Evolutionary conservation across 352 stramenopile species (phyloP), one percentile per base, ranked within the genome.

Genomic region (Thalassiosira livingstoniorum): DNA sequence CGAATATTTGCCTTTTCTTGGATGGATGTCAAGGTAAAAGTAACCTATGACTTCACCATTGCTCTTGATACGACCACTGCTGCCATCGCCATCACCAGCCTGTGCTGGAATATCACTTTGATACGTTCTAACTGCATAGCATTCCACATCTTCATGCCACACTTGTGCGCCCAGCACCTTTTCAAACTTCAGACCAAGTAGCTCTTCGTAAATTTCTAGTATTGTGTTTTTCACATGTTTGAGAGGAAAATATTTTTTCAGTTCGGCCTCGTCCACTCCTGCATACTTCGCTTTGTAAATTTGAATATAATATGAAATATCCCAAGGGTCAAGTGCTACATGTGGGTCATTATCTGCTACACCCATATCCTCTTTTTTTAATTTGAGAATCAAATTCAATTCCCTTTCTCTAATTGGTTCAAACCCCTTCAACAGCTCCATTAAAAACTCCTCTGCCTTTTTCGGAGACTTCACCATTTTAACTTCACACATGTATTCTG

Each of bases 121-220:
- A n/a, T n/a, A n/a, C 29, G 53, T 43, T n/a, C 21, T 32, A 7
- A 85, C 66, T 29, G 61, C 65, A 45, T 85, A 85, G 32, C 64
- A 80, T 29, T 85, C 77, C 2, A 67, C 61, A 64, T 85, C 70
- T 3, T 74, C 35, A 45, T 85, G 71, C 77, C 77, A 85, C 1
- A 85, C 43, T 47, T 69, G 34, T 4, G 51, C 71, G 62, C 76
- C 77, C 10, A 25, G 47, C 31, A 82, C 31, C 18, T 31, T 35
- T 25, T 60, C 29, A 43, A 85, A 74, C 25, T 75, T 72, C 15
- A 80, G 58, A 0, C 45, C 77, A 0, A 85, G 37, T 13, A 85
- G 34, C 45, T 85, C 60, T 65, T 83, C 66, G 34, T 79, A 78
- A 35, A 80, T 68, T 34, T 34, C 18, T 2, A 68, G 31, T 29